A percentile compares a stretch with the other conserved stretches of the same genome.
These are phyloP conservation scores for Buxus sempervirens DNA, from an alignment of 164 flowering plant species.

Conservation along the genomic window DNA sequence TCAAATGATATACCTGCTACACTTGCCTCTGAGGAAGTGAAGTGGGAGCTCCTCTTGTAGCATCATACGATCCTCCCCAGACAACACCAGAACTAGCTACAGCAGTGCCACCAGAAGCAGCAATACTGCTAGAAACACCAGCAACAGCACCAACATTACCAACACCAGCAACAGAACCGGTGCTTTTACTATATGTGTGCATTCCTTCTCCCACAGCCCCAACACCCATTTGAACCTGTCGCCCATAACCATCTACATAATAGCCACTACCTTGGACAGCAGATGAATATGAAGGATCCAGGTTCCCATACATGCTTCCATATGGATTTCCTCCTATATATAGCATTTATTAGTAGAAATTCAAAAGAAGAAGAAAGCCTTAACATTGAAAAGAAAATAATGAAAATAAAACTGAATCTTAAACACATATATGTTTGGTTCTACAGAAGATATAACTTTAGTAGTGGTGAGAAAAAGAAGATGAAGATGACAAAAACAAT, in stretches of 20 bases:
- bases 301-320: conserved; percentile 28
- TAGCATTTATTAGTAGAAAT: not conserved
- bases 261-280: conserved; percentile 22
- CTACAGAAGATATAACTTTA: too few species aligned
- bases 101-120: conserved; percentile 8
- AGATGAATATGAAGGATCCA: conserved; percentile 33
- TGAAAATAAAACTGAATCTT: too few species aligned
- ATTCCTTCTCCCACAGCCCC: conserved; percentile 26
- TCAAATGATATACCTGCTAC: not conserved
- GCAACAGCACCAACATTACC: conserved; percentile 8
- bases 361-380: not conserved
- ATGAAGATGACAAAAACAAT: too few species aligned
- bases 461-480: too few species aligned
- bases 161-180: conserved; percentile 10
- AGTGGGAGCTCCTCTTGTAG: conserved; percentile 9
- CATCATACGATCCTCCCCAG: conserved; percentile 27
- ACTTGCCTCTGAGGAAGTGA: conserved; percentile 14
- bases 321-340: conserved; percentile 33
- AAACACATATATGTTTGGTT: too few species aligned
- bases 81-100: conserved; percentile 3
- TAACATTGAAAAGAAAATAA: too few species aligned
- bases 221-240: conserved; percentile 27
- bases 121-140: not conserved
- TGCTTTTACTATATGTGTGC: conserved; percentile 19
- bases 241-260: conserved; percentile 36